These are phyloP conservation scores for Silene noctiflora DNA, from an alignment of 179 eudicot species.

Conservation along the genomic window DNA sequence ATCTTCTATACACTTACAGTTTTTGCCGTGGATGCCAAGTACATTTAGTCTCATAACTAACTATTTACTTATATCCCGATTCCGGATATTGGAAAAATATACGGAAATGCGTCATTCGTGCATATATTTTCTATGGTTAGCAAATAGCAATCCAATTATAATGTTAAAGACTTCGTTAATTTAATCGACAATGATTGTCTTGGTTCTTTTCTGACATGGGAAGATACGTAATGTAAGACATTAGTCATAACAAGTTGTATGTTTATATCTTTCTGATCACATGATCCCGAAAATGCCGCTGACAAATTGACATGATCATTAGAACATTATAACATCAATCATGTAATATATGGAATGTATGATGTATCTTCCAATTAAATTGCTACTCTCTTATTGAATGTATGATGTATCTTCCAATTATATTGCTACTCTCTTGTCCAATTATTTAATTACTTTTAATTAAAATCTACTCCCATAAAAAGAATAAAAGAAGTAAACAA, in stretches of 20 bases:
- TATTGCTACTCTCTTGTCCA: too few relatives aligned
- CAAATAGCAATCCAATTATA: not conserved
- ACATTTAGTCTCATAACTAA: not conserved
- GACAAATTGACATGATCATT: slow-evolving; percentile 19
- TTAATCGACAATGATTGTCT: slow-evolving; percentile 9
- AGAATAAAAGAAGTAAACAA: too few relatives aligned
- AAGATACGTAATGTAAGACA: slow-evolving; percentile 21
- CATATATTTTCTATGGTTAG: not conserved
- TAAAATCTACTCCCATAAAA: too few relatives aligned
- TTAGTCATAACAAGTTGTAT: slow-evolving; percentile 10
- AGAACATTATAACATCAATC: not conserved
- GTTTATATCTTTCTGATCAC: slow-evolving; percentile 8
- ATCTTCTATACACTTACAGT: too few relatives aligned
- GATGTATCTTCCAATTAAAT: not conserved
- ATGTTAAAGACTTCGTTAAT: not conserved
- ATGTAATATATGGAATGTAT: not conserved
- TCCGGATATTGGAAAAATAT: not conserved
- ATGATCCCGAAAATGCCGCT: slow-evolving; percentile 26
- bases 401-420: not conserved
- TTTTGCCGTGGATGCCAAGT: not conserved
- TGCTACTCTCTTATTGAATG: not conserved
- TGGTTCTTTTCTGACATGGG: slow-evolving; percentile 8
- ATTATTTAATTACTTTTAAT: too few relatives aligned
- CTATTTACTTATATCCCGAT: not conserved
- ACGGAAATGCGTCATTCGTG: slow-evolving; percentile 4